Conservation (phyloP, 1,284 basidiomycete species). For the Anthracocystis walkeri region DNA sequence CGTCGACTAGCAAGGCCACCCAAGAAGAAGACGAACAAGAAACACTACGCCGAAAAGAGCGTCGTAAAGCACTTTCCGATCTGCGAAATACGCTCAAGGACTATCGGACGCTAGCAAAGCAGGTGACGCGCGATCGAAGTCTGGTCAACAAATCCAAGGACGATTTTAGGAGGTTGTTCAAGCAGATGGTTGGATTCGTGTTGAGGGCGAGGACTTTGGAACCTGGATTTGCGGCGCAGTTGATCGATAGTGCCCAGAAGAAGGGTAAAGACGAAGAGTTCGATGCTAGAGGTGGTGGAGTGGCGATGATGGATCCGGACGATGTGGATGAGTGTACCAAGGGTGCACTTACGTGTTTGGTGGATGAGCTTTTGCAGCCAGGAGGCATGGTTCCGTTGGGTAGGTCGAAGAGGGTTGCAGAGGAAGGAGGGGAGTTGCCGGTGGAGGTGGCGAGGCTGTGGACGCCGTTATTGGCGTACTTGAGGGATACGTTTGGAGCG, state of each 20-base stretch:
- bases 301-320: constrained; percentile 36
- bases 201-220: constrained; percentile 29
- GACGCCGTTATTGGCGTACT: constrained; percentile 33
- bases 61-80: constrained; percentile 28
- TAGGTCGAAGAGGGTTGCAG: constrained; percentile 29
- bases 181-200: constrained; percentile 46
- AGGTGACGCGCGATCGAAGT: constrained; percentile 53
- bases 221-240: constrained; percentile 27
- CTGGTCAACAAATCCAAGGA: constrained; percentile 35
- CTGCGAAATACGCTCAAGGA: constrained; percentile 34
- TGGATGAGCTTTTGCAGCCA: constrained; percentile 33
- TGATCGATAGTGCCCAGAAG: constrained; percentile 26
- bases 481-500: constrained; percentile 30
- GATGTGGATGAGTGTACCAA: constrained; percentile 45
- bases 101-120: constrained; percentile 55
- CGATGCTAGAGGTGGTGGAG: constrained; percentile 9
- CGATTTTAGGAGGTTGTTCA: constrained; percentile 35
- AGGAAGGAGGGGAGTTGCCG: constrained; percentile 14
- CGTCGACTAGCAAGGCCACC: not conserved
- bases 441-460: constrained; percentile 26
- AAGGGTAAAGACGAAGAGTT: constrained; percentile 30
- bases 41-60: constrained; percentile 16
- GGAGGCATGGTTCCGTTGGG: constrained; percentile 47
- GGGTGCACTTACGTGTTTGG: constrained; percentile 25
- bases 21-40: constrained; percentile 8